Evolutionary conservation across 257 asterid species (phyloP).

Genomic region (Petunia axillaris): DNA sequence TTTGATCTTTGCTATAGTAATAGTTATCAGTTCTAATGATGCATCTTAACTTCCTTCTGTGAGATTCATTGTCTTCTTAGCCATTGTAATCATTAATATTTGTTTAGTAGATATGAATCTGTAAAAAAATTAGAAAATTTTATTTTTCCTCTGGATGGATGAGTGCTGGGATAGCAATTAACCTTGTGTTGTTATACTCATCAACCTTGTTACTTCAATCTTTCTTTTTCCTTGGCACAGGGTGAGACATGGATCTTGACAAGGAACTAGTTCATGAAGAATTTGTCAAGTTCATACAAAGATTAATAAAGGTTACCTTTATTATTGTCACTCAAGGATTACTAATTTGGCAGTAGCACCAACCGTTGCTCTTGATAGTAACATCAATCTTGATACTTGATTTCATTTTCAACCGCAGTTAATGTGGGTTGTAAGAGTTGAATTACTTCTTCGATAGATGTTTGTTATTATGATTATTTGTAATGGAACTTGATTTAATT

Average conservation of each 20-base stretch:
- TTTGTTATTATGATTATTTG: too few relatives aligned
- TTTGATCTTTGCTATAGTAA: background rate
- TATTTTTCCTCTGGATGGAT: too few relatives aligned
- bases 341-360: constrained; percentile 86
- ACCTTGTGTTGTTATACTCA: too few relatives aligned
- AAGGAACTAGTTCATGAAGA: constrained; percentile 81
- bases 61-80: background rate
- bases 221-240: constrained; percentile 36
- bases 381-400: too few relatives aligned
- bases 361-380: constrained; percentile 56
- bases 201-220: background rate
- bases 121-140: too few relatives aligned
- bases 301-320: constrained; percentile 68
- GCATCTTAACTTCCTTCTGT: background rate
- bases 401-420: too few relatives aligned
- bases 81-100: background rate
- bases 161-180: too few relatives aligned
- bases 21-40: background rate
- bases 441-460: too few relatives aligned
- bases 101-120: too few relatives aligned
- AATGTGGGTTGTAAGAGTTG: too few relatives aligned
- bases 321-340: constrained; percentile 71
- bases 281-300: constrained; percentile 61
- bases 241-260: constrained; percentile 75
- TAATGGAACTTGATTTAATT: too few relatives aligned